Conservation (phyloP, 768 basidiomycete genomes). For the Kwoniella heveanensis region DNA sequence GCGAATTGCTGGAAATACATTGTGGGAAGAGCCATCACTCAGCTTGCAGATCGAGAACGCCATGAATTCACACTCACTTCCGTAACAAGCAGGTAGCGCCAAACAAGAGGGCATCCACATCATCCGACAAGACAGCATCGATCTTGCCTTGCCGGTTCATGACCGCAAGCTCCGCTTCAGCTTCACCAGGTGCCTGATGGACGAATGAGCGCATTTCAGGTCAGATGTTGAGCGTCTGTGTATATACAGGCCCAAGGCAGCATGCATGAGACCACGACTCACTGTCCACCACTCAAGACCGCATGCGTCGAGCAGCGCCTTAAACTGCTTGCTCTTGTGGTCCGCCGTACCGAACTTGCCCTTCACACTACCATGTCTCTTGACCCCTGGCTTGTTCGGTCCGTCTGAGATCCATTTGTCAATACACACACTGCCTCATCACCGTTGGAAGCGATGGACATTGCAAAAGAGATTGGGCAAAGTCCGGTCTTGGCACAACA, state of each 20-base stretch:
- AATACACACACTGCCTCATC: too few species aligned
- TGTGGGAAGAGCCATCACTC: too few species aligned
- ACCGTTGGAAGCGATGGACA: too few species aligned
- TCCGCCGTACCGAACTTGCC: slow-evolving; percentile 51
- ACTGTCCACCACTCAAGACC: slow-evolving; percentile 61
- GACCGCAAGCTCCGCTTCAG: slow-evolving; percentile 89
- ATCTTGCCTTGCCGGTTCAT: slow-evolving; percentile 78
- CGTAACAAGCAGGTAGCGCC: slow-evolving; percentile 80
- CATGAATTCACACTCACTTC: too few species aligned
- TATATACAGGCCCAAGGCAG: too few species aligned
- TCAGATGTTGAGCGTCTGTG: too few species aligned
- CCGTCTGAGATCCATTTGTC: slow-evolving; percentile 60
- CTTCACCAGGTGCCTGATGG: slow-evolving; percentile 80
- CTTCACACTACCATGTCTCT: slow-evolving; percentile 61
- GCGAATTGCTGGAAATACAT: slow-evolving; percentile 37
- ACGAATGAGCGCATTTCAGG: too few species aligned
- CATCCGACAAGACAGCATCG: slow-evolving; percentile 87
- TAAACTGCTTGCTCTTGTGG: slow-evolving; percentile 48
- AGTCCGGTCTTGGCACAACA: too few species aligned
- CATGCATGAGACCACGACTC: slow-evolving; percentile 17
- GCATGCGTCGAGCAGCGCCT: slow-evolving; percentile 59
- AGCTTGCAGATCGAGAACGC: too few species aligned
- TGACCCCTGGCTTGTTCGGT: slow-evolving; percentile 75
- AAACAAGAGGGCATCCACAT: slow-evolving; percentile 89
- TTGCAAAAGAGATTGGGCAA: too few species aligned